phyloP scores from a whole-genome alignment of 176 grass and related monocot genomes.

The Bothriochloa decipiens region DNA sequence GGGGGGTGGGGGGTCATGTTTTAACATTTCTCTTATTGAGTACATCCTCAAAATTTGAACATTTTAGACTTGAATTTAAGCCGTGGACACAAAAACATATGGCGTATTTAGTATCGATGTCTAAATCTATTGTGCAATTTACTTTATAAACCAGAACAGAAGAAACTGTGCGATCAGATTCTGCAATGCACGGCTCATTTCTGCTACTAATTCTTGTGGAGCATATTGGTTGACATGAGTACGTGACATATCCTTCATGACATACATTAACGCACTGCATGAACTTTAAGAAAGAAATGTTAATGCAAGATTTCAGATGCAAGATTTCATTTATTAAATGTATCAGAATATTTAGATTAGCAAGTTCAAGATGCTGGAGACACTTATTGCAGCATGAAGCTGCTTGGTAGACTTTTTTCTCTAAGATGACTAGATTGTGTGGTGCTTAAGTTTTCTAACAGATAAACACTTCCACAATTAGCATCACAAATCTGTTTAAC shows the following conservation, averaged over 20 bases:
- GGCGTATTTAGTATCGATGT: background rate
- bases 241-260: constrained; percentile 15
- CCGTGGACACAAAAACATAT: background rate
- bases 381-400: background rate
- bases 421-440: background rate
- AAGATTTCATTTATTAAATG: constrained; percentile 6
- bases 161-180: background rate
- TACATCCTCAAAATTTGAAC: constrained; percentile 12
- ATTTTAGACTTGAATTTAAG: background rate
- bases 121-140: background rate
- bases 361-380: constrained; percentile 21
- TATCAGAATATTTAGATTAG: constrained; percentile 10
- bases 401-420: background rate
- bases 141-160: constrained; percentile 16
- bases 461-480: background rate
- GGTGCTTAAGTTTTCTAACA: background rate
- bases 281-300: background rate
- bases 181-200: background rate
- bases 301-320: background rate
- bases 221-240: background rate
- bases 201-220: constrained; percentile 5
- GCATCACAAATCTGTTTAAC: constrained; percentile 1
- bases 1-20: background rate
- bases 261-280: background rate
- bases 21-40: background rate